Percentiles rank a stretch among this genome's conserved stretches.
Conservation (phyloP, 2,329 filamentous ascomycete species). For the Trichoderma guizhouense region DNA sequence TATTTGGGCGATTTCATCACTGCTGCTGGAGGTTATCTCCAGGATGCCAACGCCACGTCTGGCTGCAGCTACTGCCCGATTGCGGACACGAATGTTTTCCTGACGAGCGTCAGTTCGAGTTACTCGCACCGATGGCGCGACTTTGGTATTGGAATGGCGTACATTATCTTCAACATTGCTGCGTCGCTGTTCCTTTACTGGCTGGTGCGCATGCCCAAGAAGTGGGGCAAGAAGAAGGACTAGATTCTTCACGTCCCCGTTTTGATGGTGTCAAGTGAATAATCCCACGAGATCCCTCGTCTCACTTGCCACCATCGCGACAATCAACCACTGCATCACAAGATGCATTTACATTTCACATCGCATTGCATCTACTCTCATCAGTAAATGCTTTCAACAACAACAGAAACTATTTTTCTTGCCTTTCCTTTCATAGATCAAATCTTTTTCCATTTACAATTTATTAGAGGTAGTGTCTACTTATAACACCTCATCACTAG, state of each 20-base stretch:
- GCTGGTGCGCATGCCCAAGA: conserved; percentile 14
- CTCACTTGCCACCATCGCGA: background rate
- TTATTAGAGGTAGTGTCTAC: background rate
- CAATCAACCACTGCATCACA: background rate
- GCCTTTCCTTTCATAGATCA: background rate
- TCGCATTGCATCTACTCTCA: background rate
- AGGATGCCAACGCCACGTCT: background rate
- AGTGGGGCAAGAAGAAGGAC: conserved; percentile 40
- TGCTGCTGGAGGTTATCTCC: background rate
- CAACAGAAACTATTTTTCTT: too few relatives aligned
- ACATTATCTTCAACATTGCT: conserved; percentile 1
- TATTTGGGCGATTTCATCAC: conserved; percentile 54
- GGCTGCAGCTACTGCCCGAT: conserved; percentile 13
- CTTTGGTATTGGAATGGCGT: conserved; percentile 12
- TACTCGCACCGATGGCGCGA: conserved; percentile 9
- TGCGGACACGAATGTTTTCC: conserved; percentile 1
- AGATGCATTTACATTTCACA: too few relatives aligned
- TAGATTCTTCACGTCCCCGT: background rate
- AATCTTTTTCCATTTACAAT: background rate
- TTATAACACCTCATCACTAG: background rate
- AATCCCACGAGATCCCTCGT: background rate
- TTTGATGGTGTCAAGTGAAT: background rate
- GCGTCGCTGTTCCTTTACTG: conserved; percentile 10
- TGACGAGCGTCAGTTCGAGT: conserved; percentile 5
- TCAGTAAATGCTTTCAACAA: background rate